Conservation (phyloP, 192 early-diverging fungal species). For the Lobosporangium transversale region DNA sequence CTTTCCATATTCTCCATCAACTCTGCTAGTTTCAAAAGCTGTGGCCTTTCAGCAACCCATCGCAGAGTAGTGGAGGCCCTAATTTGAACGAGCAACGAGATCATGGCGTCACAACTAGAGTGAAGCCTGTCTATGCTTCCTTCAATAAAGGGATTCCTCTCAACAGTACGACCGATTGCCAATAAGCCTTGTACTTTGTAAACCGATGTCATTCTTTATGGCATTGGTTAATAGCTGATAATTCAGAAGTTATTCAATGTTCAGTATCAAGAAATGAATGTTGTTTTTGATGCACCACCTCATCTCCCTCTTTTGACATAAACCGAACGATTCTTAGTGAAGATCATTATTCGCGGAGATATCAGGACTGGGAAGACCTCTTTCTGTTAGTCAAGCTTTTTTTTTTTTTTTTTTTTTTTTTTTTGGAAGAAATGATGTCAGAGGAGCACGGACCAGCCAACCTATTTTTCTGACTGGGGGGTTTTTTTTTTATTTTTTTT, state of each 20-base stretch:
- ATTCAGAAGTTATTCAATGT: too few species aligned
- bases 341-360: slow-evolving; percentile 67
- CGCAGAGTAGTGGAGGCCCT: slow-evolving; percentile 14
- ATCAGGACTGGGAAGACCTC: slow-evolving; percentile 67
- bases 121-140: slow-evolving; percentile 48
- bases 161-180: slow-evolving; percentile 30
- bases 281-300: too few species aligned
- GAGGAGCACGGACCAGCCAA: slow-evolving; percentile 15
- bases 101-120: slow-evolving; percentile 44
- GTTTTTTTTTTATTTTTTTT: too few species aligned
- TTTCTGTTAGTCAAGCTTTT: slow-evolving; percentile 67
- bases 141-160: slow-evolving; percentile 48
- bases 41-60: slow-evolving; percentile 39
- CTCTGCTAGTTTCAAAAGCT: slow-evolving; percentile 40
- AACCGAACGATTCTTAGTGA: too few species aligned
- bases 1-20: background rate
- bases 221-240: background rate
- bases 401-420: too few species aligned
- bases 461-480: background rate
- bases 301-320: too few species aligned
- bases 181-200: too few species aligned
- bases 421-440: background rate
- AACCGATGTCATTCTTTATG: background rate
- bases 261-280: too few species aligned
- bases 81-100: slow-evolving; percentile 14